Conservation (phyloP, 2,329 filamentous ascomycete species). For the Hymenoscyphus infarciens region DNA sequence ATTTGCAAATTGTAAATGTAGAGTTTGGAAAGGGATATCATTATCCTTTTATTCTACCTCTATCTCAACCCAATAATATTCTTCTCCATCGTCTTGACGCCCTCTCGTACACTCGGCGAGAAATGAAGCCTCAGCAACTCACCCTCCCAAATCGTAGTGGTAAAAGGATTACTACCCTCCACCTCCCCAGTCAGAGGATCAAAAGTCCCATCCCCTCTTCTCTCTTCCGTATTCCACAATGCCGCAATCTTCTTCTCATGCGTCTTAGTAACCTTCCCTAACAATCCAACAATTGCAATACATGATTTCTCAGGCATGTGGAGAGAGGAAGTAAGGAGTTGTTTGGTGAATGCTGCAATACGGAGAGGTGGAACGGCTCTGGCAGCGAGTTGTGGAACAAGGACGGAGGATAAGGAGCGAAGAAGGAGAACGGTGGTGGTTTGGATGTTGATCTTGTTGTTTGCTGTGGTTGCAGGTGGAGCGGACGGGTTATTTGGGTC, state of each 20-base stretch:
- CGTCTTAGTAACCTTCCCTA: constrained; percentile 74
- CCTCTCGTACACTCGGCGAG: constrained; percentile 79
- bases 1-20: no score
- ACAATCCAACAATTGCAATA: constrained; percentile 72
- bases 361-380: constrained; percentile 75
- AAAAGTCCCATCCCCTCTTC: constrained; percentile 85
- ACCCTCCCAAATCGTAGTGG: constrained; percentile 88
- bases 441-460: constrained; percentile 84
- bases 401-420: constrained; percentile 75
- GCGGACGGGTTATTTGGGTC: constrained; percentile 54
- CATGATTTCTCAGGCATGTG: constrained; percentile 89
- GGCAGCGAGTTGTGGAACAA: constrained; percentile 72
- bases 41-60: not conserved
- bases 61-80: constrained; percentile 36
- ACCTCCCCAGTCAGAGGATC: constrained; percentile 69
- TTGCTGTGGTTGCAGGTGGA: constrained; percentile 41
- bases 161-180: constrained; percentile 87
- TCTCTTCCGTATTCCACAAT: constrained; percentile 94
- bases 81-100: constrained; percentile 67
- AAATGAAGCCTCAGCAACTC: constrained; percentile 84
- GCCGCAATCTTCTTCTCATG: constrained; percentile 78
- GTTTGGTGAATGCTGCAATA: constrained; percentile 90
- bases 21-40: not conserved
- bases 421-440: constrained; percentile 92
- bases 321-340: constrained; percentile 75